Evolutionary conservation across 371 early-diverging fungal genomes (phyloP), one percentile per base, ranked within the genome.

Genomic region (Parasitella parasitica): DNA sequence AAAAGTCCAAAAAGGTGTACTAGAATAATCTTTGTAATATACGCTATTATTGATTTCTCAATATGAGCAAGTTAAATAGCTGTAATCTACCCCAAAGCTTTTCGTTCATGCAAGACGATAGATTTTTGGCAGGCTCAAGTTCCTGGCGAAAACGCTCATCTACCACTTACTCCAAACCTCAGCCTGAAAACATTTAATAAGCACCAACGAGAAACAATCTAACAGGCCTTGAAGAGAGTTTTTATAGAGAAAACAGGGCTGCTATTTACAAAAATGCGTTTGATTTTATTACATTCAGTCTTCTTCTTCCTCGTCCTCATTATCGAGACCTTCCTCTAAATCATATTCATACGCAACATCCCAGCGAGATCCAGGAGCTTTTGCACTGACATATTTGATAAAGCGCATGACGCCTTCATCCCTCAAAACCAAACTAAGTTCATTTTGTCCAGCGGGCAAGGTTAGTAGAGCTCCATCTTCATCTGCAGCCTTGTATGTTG

Each of bases 331-430:
- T 37, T 62, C 55, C 4, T 56, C 58, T 34, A 65, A 49, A 39
- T 84, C 76, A 57, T 82, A 90, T 68, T 90, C 90, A 59, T 70
- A 85, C 13, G 86, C 78, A 18, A 89, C 72, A 61, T 92, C 92
- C 89, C 90, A 92, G 49, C 92, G 81, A n/a, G 84, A 81, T 36
- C 84, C 81, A 8, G 84, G 81, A 4, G 91, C 89, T 35, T 76
- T 63, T n/a, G 89, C 89, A 57, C 87, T 83, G 18, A 91, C 86
- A 71, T 91, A 92, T 72, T 91, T 91, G 28, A 89, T 79, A 67
- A 92, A 92, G n/a, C 84, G 76, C 78, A 91, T 84, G 5, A 91
- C 81, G n/a, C 86, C 86, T 27, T 85, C 85, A 61, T 90, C 91
- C 58, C 93, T 72, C 71, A 91, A 57, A 0, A 87, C 91, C 8